phyloP scores from a whole-genome alignment of 495 filamentous ascomycete species.

The Penicillium lagena region DNA sequence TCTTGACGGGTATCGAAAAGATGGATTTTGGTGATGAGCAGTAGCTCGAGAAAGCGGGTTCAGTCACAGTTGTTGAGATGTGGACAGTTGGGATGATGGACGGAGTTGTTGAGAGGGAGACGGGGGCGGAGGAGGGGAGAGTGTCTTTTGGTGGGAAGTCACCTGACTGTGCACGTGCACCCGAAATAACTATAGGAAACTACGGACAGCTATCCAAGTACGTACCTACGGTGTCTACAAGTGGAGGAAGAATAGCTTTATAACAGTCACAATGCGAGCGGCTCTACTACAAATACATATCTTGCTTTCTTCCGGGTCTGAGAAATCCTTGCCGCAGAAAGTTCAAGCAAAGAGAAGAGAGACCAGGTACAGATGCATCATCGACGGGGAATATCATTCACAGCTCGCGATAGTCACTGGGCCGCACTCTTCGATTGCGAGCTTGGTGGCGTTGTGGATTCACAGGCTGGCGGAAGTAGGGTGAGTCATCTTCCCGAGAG shows the following conservation, averaged over 20 bases:
- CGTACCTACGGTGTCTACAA: too few species aligned
- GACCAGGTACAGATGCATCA: not conserved
- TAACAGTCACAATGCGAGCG: too few species aligned
- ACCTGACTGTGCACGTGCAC: constrained; percentile 4
- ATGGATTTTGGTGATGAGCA: not conserved
- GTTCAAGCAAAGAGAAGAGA: not conserved
- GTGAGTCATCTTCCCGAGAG: constrained; percentile 75
- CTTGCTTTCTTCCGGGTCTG: too few species aligned
- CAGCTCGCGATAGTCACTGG: constrained; percentile 86
- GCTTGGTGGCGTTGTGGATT: constrained; percentile 90
- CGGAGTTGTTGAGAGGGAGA: not conserved
- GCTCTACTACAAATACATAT: too few species aligned
- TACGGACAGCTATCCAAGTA: too few species aligned
- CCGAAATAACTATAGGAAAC: not conserved
- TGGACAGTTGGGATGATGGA: not conserved
- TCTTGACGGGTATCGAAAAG: not conserved
- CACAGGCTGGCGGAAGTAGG: constrained; percentile 93
- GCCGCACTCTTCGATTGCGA: constrained; percentile 66
- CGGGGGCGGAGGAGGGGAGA: not conserved
- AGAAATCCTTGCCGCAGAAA: not conserved
- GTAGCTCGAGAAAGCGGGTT: too few species aligned
- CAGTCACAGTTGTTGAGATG: too few species aligned
- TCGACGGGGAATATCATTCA: constrained; percentile 26
- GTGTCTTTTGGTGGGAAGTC: not conserved
- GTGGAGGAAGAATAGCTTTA: too few species aligned